Percentiles rank a stretch among this genome's conserved stretches.
phyloP scores from a whole-genome alignment of 2,329 filamentous ascomycete genomes.

The Talaromyces pinophilus region DNA sequence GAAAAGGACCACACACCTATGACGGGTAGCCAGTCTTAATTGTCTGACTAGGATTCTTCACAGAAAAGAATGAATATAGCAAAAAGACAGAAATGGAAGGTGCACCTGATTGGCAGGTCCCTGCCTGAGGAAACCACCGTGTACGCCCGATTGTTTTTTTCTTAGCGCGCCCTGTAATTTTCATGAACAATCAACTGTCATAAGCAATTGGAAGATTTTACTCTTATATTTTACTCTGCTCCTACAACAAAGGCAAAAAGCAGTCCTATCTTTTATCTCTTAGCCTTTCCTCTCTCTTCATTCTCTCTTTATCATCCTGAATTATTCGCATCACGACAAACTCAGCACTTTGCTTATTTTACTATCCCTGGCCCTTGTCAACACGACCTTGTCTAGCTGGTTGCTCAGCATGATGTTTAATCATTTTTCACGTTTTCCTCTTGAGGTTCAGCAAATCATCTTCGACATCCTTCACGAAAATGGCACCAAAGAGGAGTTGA shows the following conservation, averaged over 20 bases:
- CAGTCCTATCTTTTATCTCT: background rate
- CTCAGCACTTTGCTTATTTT: background rate
- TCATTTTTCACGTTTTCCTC: background rate
- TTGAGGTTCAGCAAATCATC: conserved; percentile 1
- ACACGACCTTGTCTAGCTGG: background rate
- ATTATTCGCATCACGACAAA: background rate
- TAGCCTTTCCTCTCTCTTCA: background rate
- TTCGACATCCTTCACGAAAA: background rate
- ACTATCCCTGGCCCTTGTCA: too few relatives aligned
- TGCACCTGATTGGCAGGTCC: background rate
- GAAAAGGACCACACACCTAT: background rate
- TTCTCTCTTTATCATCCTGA: background rate
- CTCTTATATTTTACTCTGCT: background rate
- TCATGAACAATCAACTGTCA: background rate
- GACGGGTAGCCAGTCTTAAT: too few relatives aligned
- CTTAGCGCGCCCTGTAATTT: background rate
- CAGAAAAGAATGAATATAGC: background rate
- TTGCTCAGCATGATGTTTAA: background rate
- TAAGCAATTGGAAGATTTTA: background rate
- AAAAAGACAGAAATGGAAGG: background rate
- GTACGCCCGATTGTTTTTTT: background rate
- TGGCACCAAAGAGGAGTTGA: background rate
- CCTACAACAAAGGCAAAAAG: background rate
- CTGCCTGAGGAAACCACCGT: background rate
- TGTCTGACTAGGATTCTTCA: background rate